These are phyloP conservation scores for Rhizoclosmatium globosum DNA, from an alignment of 192 early-diverging fungal genomes.

Conservation along the genomic window DNA sequence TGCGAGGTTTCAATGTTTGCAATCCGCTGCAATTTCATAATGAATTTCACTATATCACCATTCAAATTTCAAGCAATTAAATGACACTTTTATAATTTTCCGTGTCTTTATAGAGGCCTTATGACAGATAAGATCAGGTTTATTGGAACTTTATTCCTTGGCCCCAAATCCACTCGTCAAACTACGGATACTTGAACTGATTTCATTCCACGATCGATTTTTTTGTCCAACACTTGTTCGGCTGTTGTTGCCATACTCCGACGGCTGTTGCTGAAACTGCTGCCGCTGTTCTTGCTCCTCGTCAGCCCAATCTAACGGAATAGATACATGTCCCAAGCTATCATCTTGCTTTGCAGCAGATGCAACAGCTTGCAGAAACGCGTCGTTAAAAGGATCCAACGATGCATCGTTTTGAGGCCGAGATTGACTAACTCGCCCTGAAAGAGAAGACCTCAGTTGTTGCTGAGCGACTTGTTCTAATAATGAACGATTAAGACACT, in stretches of 20 bases:
- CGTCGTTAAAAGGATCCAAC: not conserved
- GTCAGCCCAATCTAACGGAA: slow-evolving; percentile 7
- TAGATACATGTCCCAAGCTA: not conserved
- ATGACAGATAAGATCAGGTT: not conserved
- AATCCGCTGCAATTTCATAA: too few species aligned
- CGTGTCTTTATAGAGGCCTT: too few species aligned
- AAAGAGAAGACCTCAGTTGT: not conserved
- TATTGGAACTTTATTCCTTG: not conserved
- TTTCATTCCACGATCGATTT: slow-evolving; percentile 6
- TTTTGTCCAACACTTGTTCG: not conserved
- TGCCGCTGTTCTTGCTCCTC: not conserved
- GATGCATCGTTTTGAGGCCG: not conserved
- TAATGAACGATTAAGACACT: not conserved
- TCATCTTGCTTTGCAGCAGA: not conserved
- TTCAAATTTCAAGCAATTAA: not conserved
- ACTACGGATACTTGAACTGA: slow-evolving; percentile 2
- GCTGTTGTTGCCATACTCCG: not conserved
- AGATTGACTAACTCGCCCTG: not conserved
- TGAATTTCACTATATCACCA: not conserved
- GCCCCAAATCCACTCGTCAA: not conserved
- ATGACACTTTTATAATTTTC: not conserved
- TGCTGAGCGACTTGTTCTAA: not conserved
- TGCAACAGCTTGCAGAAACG: not conserved
- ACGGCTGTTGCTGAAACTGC: not conserved
- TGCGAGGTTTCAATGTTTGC: too few species aligned